Evolutionary conservation across 495 filamentous ascomycete species (phyloP).

Genomic region (Tuber microsphaerosporum): DNA sequence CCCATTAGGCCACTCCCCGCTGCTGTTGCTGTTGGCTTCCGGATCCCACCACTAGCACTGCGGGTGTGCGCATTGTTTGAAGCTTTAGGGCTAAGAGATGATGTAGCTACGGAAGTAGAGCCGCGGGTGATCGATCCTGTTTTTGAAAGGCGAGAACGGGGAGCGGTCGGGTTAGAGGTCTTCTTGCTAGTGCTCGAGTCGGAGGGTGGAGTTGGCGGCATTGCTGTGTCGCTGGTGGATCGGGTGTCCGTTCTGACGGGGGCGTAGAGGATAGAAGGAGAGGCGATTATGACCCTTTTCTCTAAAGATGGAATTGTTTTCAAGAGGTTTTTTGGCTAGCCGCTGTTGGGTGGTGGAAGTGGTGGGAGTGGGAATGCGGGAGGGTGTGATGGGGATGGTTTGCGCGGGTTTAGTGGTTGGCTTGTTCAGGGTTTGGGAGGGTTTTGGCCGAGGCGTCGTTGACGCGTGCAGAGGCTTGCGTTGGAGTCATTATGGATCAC

Average conservation of each 20-base stretch:
- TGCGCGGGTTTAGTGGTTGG: neutral
- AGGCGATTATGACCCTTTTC: neutral
- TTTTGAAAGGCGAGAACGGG: neutral
- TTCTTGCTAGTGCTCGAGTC: neutral
- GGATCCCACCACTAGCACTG: neutral
- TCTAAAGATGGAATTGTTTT: neutral
- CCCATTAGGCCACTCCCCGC: constrained; percentile 7
- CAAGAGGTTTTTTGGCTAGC: neutral
- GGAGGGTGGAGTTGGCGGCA: neutral
- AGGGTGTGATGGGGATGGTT: neutral
- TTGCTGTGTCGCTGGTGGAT: neutral
- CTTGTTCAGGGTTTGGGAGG: neutral
- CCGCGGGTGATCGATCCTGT: neutral
- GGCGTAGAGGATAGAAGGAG: neutral
- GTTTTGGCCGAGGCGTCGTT: neutral
- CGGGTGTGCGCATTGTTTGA: neutral
- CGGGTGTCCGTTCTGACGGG: neutral
- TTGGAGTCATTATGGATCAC: neutral
- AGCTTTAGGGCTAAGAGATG: neutral
- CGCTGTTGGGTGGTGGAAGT: neutral
- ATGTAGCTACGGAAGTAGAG: neutral
- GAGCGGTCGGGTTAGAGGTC: neutral
- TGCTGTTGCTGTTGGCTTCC: constrained; percentile 1
- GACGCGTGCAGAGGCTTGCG: neutral
- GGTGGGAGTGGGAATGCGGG: neutral